Conservation (phyloP, 2,329 filamentous ascomycete genomes). For the Sporothrix mexicana region DNA sequence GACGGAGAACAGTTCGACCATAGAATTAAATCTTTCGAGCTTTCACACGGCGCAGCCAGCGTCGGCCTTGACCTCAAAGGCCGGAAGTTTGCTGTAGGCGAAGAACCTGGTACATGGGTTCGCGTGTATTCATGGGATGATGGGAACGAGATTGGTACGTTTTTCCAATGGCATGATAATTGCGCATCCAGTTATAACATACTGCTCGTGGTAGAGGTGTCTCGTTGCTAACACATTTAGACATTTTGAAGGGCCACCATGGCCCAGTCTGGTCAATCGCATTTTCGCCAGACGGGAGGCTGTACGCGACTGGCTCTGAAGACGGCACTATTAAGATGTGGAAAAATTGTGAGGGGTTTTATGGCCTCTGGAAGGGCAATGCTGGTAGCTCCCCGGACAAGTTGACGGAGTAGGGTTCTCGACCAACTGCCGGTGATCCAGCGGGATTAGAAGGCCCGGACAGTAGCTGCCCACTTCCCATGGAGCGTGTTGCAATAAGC, state of each 20-base stretch:
- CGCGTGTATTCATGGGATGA: conserved; percentile 89
- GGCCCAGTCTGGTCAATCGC: conserved; percentile 96
- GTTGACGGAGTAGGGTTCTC: conserved; percentile 48
- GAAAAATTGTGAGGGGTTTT: conserved; percentile 72
- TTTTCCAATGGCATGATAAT: neutral
- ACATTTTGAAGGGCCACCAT: conserved; percentile 95
- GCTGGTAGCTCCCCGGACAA: conserved; percentile 42
- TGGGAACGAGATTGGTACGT: conserved; percentile 74
- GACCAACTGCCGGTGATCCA: conserved; percentile 23
- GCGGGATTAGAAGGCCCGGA: neutral
- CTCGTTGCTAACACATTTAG: conserved; percentile 49
- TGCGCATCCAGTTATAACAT: too few relatives aligned
- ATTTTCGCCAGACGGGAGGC: conserved; percentile 92
- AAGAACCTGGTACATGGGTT: conserved; percentile 95
- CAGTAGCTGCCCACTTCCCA: neutral
- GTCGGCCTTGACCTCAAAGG: conserved; percentile 84
- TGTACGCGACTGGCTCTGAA: conserved; percentile 95
- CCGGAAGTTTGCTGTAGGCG: conserved; percentile 85
- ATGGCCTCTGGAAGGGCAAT: conserved; percentile 66
- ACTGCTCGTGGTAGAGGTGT: neutral
- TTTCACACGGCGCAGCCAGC: conserved; percentile 86
- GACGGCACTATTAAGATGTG: conserved; percentile 96
- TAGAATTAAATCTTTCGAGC: conserved; percentile 77
- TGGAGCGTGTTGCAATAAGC: conserved; percentile 21
- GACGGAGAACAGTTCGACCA: conserved; percentile 72